Evolutionary conservation across 2,329 filamentous ascomycete species (phyloP).

Genomic region (Pseudovirgaria hyperparasitica): DNA sequence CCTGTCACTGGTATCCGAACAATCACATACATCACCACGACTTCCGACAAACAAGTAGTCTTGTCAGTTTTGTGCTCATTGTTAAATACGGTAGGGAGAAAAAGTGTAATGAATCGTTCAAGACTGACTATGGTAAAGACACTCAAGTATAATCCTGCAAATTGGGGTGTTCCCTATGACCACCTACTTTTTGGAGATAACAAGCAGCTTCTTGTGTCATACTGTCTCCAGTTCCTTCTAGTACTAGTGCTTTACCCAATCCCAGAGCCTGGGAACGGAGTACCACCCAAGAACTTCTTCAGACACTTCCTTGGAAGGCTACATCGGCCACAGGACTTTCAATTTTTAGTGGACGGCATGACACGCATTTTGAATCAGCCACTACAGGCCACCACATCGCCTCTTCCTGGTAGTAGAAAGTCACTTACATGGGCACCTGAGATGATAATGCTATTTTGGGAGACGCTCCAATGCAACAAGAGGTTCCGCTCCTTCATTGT

Average conservation of each 20-base stretch:
- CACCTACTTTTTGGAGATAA: constrained; percentile 84
- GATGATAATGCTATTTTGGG: constrained; percentile 96
- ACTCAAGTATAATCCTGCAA: constrained; percentile 88
- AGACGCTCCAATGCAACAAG: constrained; percentile 94
- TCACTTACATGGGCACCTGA: constrained; percentile 81
- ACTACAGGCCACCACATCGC: constrained; percentile 76
- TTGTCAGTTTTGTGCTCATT: constrained; percentile 84
- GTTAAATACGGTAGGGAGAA: constrained; percentile 68
- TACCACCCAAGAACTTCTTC: constrained; percentile 76
- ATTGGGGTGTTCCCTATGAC: constrained; percentile 90
- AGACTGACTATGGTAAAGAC: constrained; percentile 42
- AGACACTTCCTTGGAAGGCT: constrained; percentile 83
- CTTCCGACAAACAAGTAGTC: constrained; percentile 80
- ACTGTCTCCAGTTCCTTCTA: constrained; percentile 82
- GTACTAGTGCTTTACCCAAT: constrained; percentile 77
- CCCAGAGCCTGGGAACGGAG: constrained; percentile 55
- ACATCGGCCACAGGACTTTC: constrained; percentile 90
- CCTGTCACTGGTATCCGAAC: constrained; percentile 73
- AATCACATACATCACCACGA: constrained; percentile 80
- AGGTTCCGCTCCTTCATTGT: constrained; percentile 93
- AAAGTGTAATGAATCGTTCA: constrained; percentile 1
- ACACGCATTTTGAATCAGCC: constrained; percentile 85
- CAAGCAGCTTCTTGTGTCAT: constrained; percentile 81
- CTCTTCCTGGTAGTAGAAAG: constrained; percentile 73
- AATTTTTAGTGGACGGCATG: constrained; percentile 94